Conservation (phyloP, 2,329 filamentous ascomycete species). For the Graphilbum ipis-grandicollis region DNA sequence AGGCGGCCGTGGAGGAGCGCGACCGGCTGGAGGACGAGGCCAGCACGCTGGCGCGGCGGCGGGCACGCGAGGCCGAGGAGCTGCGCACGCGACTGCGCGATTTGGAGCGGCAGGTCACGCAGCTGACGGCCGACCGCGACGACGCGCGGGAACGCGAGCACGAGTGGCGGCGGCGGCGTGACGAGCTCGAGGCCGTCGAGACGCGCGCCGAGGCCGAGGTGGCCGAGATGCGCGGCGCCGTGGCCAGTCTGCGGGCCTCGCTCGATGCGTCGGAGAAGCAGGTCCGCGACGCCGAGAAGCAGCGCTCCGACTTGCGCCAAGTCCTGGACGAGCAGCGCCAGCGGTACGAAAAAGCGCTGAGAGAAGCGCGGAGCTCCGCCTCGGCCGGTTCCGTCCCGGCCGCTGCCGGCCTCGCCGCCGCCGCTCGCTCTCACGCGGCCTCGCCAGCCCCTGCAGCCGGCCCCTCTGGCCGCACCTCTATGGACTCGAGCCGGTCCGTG, state of each 20-base stretch:
- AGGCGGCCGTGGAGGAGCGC: conserved; percentile 80
- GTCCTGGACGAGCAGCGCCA: conserved; percentile 62
- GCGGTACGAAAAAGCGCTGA: conserved; percentile 64
- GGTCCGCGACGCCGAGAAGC: conserved; percentile 62
- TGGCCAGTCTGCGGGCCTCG: conserved; percentile 59
- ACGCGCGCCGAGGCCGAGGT: conserved; percentile 56
- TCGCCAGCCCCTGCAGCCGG: conserved; percentile 6
- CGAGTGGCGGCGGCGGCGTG: conserved; percentile 55
- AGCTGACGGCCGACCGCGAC: conserved; percentile 56
- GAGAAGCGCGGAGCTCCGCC: conserved; percentile 25
- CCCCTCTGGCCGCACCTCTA: conserved; percentile 23
- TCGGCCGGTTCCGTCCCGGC: not conserved
- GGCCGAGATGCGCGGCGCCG: conserved; percentile 57
- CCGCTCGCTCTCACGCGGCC: not conserved
- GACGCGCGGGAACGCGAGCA: conserved; percentile 57
- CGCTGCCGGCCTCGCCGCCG: not conserved
- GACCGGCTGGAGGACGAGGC: conserved; percentile 87
- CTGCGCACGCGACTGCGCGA: conserved; percentile 64
- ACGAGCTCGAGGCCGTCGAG: conserved; percentile 57
- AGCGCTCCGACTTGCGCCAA: conserved; percentile 57
- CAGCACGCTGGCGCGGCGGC: conserved; percentile 56
- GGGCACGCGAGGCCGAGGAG: conserved; percentile 73
- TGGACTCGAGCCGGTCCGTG: conserved; percentile 25
- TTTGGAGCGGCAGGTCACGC: conserved; percentile 58
- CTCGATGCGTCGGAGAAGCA: conserved; percentile 80